phyloP scores from a whole-genome alignment of 164 flowering plant genomes.

The Nelumbo lutea region DNA sequence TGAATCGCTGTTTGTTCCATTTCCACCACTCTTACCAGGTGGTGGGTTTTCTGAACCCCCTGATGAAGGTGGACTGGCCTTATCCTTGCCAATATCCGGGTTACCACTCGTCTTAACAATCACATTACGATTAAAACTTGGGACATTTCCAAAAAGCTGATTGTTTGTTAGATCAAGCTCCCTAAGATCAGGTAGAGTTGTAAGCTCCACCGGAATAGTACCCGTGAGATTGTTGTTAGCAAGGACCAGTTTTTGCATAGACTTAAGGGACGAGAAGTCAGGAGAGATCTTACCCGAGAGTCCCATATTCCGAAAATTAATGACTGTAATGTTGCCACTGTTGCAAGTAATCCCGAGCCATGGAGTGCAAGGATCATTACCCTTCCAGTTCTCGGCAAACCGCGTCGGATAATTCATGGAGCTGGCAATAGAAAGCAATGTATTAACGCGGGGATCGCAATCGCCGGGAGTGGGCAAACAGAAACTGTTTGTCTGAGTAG shows the following conservation, averaged over 20 bases:
- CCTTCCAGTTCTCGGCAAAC: constrained; percentile 67
- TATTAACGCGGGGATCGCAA: constrained; percentile 57
- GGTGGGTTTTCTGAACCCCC: constrained; percentile 14
- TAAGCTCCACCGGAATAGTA: constrained; percentile 59
- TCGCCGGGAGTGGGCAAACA: constrained; percentile 43
- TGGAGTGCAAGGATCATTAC: constrained; percentile 65
- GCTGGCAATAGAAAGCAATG: constrained; percentile 47
- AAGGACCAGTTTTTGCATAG: constrained; percentile 46
- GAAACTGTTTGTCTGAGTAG: constrained; percentile 17
- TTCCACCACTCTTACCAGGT: background rate
- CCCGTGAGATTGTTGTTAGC: constrained; percentile 61
- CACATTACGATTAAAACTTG: constrained; percentile 40
- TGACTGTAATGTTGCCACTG: constrained; percentile 30
- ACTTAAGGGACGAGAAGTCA: constrained; percentile 30
- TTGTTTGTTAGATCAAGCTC: constrained; percentile 66
- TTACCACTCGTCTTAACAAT: constrained; percentile 40
- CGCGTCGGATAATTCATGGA: constrained; percentile 50
- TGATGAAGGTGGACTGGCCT: constrained; percentile 21
- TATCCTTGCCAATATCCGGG: constrained; percentile 45
- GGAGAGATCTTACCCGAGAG: constrained; percentile 75
- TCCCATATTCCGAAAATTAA: constrained; percentile 48
- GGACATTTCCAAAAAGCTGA: constrained; percentile 54
- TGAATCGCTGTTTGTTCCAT: background rate
- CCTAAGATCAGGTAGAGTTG: constrained; percentile 34
- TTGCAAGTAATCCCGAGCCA: constrained; percentile 61